Conservation (phyloP, 495 filamentous ascomycete genomes). For the Aspergillus funiculosus region DNA sequence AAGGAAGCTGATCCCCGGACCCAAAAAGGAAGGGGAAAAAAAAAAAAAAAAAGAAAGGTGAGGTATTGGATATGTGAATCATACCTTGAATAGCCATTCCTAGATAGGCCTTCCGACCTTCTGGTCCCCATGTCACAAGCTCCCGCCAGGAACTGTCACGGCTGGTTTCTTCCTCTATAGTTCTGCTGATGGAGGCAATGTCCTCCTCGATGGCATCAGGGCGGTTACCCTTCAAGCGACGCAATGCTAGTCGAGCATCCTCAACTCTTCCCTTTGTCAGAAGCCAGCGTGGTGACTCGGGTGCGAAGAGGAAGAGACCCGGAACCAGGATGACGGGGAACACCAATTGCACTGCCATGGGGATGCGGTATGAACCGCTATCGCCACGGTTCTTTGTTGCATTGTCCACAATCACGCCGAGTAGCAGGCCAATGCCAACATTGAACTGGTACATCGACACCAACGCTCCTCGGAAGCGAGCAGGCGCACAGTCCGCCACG, state of each 20-base stretch:
- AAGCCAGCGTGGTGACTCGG: background rate
- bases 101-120: no score
- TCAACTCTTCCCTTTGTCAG: background rate
- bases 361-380: slow-evolving; percentile 71
- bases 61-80: no score
- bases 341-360: slow-evolving; percentile 71
- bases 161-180: no score
- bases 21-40: no score
- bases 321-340: slow-evolving; percentile 69
- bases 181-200: background rate
- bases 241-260: background rate
- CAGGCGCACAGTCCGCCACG: slow-evolving; percentile 72
- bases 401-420: slow-evolving; percentile 72
- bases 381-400: slow-evolving; percentile 57
- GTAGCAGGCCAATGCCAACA: slow-evolving; percentile 74
- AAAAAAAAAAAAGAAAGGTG: no score
- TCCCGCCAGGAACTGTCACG: no score
- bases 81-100: no score
- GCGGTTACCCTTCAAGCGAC: background rate
- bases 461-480: slow-evolving; percentile 75
- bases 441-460: slow-evolving; percentile 76
- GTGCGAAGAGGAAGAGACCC: slow-evolving; percentile 67
- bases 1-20: no score
- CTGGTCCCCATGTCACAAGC: no score
- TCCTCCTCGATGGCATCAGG: slow-evolving; percentile 1